Evolutionary conservation across 164 flowering plant genomes (phyloP).

Genomic region (Dillenia turbinata): DNA sequence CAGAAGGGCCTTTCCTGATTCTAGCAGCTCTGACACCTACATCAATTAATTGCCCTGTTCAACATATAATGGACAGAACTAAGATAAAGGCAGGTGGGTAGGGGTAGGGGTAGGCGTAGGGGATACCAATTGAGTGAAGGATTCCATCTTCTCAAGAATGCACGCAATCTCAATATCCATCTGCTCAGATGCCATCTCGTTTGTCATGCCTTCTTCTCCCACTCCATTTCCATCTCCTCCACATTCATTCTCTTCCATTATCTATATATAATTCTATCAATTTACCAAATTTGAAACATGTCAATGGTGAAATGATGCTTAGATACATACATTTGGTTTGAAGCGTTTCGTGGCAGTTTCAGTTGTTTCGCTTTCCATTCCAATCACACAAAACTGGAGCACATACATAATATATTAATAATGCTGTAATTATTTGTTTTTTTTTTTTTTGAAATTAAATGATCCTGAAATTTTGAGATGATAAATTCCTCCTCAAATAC

Average conservation of each 20-base stretch:
- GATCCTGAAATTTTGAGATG: too few relatives aligned
- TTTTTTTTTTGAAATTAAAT: too few relatives aligned
- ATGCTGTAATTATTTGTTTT: too few relatives aligned
- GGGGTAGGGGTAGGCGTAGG: not conserved
- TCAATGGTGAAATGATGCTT: not conserved
- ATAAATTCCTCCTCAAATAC: too few relatives aligned
- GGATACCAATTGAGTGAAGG: constrained; percentile 66
- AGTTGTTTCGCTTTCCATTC: constrained; percentile 30
- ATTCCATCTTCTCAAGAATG: constrained; percentile 65
- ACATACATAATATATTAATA: too few relatives aligned
- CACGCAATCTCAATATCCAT: constrained; percentile 47
- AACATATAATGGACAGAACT: not conserved
- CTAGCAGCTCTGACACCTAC: constrained; percentile 76
- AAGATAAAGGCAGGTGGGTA: not conserved
- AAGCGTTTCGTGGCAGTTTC: constrained; percentile 35
- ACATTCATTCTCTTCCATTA: constrained; percentile 35
- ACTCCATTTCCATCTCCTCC: constrained; percentile 19
- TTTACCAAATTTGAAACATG: not conserved
- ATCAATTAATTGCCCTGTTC: not conserved
- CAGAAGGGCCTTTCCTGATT: constrained; percentile 63
- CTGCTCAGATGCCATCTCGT: constrained; percentile 59
- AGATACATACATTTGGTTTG: constrained; percentile 27
- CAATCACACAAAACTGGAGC: not conserved
- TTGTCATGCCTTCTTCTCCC: constrained; percentile 33
- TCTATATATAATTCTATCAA: not conserved